These are phyloP conservation scores for Chlorella ohadii DNA, from an alignment of 139 green algal species.

Conservation along the genomic window DNA sequence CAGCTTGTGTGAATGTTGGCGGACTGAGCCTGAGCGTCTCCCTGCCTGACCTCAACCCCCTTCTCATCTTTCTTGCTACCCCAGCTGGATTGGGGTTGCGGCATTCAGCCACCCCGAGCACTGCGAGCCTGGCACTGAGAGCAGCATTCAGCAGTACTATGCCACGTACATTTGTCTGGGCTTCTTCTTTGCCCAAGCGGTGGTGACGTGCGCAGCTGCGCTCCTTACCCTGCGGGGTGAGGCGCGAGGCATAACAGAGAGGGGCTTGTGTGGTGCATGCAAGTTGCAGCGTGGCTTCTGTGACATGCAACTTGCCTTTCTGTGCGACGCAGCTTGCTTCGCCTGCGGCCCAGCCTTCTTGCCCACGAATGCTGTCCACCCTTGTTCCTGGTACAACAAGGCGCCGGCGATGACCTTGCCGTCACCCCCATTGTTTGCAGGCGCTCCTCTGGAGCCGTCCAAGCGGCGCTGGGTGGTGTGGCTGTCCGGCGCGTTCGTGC, in stretches of 20 bases:
- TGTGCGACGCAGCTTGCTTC: neutral
- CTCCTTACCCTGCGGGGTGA: slow-evolving; percentile 7
- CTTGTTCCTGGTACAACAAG: no score
- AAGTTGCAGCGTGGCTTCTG: neutral
- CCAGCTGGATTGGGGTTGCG: slow-evolving; percentile 18
- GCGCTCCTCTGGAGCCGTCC: slow-evolving; percentile 21
- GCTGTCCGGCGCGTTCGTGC: slow-evolving; percentile 4
- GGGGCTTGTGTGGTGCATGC: neutral
- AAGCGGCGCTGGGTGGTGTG: slow-evolving; percentile 14
- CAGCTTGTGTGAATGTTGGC: no score
- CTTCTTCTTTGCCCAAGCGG: slow-evolving; percentile 1
- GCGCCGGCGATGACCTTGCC: no score
- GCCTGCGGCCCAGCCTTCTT: no score
- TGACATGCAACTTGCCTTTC: no score
- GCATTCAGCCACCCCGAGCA: neutral
- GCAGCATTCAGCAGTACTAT: neutral
- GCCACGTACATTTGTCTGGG: neutral
- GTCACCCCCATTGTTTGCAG: neutral
- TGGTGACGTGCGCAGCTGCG: neutral
- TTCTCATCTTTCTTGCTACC: no score
- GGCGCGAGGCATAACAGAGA: neutral
- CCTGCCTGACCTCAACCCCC: no score
- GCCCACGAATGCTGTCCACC: no score
- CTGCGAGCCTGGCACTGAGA: neutral
- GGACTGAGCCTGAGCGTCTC: no score